Evolutionary conservation across 495 filamentous ascomycete genomes (phyloP), one percentile per base, ranked within the genome.

Genomic region (Xylaria palmicola): DNA sequence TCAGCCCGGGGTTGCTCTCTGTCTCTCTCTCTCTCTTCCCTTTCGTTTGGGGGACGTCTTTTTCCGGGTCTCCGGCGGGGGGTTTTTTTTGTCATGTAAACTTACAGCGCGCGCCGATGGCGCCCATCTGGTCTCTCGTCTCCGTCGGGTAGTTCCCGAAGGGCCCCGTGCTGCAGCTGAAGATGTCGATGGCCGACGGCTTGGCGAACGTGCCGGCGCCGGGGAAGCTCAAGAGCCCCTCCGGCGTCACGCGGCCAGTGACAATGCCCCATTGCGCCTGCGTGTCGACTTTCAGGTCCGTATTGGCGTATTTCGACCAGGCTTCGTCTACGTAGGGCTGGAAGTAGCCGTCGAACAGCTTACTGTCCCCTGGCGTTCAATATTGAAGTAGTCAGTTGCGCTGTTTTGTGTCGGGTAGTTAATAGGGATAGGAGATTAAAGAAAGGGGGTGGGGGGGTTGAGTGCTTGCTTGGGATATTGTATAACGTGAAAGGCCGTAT

Each of bases 151-250:
- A 72, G 20, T 60, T 57, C 0, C 75, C 79, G 68, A 92, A 92
- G 0, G 87, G 83, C 0, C 89, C 89, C n/a, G 81, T 84, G 64
- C 79, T 86, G 77, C 88, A 90, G 62, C 77, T 81, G 75, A 90
- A 90, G 64, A 92, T 86, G 65, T 91, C 89, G 13, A 66, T 72
- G 0, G 84, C 79, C 24, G 76, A 73, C 1, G 89, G 89, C 63
- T 83, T 75, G 6, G 66, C 60, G 69, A 90, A 91, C 0, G 76
- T 60, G 47, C 79, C 78, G 15, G 72, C 78, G 36, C 67, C 71
- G 1, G 72, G 68, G 63, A 91, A 86, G 12, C 67, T 76, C 13
- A 91, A 76, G 7, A 73, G 48, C 29, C 67, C 71, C 58, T 80
- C 78, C 1, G 34, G 41, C 0, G 54, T 32, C n/a, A 90, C 82